Percentiles rank a stretch among this genome's conserved stretches.
Conservation (phyloP, 352 stramenopile genomes). For the Phytophthora ohioensis region DNA sequence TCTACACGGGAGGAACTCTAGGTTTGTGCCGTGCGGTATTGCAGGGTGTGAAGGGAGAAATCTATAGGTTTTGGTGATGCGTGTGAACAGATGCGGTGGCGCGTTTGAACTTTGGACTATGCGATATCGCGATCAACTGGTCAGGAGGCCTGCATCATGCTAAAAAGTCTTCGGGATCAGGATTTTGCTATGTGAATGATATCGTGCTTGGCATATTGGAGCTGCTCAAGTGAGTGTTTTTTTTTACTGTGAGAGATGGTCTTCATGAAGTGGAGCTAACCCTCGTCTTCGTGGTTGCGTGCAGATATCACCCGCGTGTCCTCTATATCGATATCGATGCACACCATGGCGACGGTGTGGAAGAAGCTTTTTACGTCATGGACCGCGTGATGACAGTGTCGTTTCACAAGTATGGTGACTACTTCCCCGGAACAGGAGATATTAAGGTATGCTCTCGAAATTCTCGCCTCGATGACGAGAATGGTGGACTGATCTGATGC, state of each 20-base stretch:
- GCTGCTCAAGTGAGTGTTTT: slow-evolving; percentile 92
- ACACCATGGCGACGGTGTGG: slow-evolving; percentile 98
- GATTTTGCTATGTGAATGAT: slow-evolving; percentile 98
- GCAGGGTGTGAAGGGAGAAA: neutral
- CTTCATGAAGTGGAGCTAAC: slow-evolving; percentile 87
- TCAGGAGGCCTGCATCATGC: slow-evolving; percentile 97
- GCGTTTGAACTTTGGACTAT: slow-evolving; percentile 95
- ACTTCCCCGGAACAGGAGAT: slow-evolving; percentile 98
- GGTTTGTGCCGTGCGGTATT: slow-evolving; percentile 42
- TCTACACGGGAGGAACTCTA: slow-evolving; percentile 96
- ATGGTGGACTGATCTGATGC: neutral
- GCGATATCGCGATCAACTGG: slow-evolving; percentile 98
- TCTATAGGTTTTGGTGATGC: slow-evolving; percentile 4
- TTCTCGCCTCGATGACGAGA: neutral
- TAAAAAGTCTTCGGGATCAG: slow-evolving; percentile 95
- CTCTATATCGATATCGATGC: slow-evolving; percentile 99
- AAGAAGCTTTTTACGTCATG: slow-evolving; percentile 97
- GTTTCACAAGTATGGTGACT: slow-evolving; percentile 99
- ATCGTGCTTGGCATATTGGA: slow-evolving; percentile 98
- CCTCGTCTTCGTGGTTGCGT: slow-evolving; percentile 89
- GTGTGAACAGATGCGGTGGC: slow-evolving; percentile 90
- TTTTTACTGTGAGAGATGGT: slow-evolving; percentile 86
- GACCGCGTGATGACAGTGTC: slow-evolving; percentile 98
- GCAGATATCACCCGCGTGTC: slow-evolving; percentile 96
- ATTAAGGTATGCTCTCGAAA: slow-evolving; percentile 47